Evolutionary conservation across 1,284 basidiomycete genomes (phyloP), one percentile per base, ranked within the genome.

Genomic region (Irpex sp.): DNA sequence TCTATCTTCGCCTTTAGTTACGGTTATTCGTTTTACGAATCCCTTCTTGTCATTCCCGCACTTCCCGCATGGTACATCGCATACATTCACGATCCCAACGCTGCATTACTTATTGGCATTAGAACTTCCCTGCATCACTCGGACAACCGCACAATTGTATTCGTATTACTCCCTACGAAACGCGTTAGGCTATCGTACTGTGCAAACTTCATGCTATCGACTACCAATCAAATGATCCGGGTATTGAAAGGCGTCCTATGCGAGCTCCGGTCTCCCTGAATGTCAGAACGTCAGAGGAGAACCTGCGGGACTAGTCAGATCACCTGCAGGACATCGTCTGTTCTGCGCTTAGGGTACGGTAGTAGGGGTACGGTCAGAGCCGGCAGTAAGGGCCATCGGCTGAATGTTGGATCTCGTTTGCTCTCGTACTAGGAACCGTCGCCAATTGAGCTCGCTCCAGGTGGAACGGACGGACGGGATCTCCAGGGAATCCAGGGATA

Each of bases 61-160:
- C 49, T 17, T 52, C 19, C 34, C 54, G 54, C 54, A 21, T 55
- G 54, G 54, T 55, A 55, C 54, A 31, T 36, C 11, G 54, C 54
- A 55, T 36, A 55, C 13, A 5, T 55, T 55, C n/a, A n/a, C 34
- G 21, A 36, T 31, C 26, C 26, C 13, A 55, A n/a, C 15, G 8
- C 49, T 40, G 54, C 54, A 55, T 55, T 21, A 55, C 54, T 55
- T 34, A 55, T 55, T 55, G 54, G 19, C 54, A 55, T 34, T 55
- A 55, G 54, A 55, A 36, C 54, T 26, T 26, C n/a, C 34, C 26
- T 55, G 9, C 54, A 31, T 34, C 54, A 34, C 54, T 55, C 9
- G 19, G 11, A n/a, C 54, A 34, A n/a, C 26, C 26, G 54, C 54
- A 55, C 54, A 15, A 26, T 26, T 55, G 54, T 55, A 55, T 55